phyloP scores from a whole-genome alignment of 75 land plant genomes.

The Selaginella tamariscina region DNA sequence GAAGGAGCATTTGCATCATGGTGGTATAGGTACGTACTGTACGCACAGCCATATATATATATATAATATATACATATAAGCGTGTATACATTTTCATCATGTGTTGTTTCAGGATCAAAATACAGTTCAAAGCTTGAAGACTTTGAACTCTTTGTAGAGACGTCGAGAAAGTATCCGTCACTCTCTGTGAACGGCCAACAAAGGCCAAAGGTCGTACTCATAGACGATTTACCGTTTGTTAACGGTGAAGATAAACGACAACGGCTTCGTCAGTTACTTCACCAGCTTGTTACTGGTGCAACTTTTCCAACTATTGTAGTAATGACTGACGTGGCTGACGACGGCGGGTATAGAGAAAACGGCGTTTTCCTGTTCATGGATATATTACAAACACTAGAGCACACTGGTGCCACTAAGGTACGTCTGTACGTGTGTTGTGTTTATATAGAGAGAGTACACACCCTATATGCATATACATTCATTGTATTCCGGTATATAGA shows the following conservation, averaged over 20 bases:
- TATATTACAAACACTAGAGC: constrained; percentile 40
- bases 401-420: constrained; percentile 76
- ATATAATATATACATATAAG: not conserved
- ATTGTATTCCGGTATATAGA: not conserved
- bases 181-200: constrained; percentile 16
- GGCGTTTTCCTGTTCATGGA: constrained; percentile 19
- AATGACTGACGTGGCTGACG: constrained; percentile 44
- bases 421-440: not conserved
- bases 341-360: constrained; percentile 23
- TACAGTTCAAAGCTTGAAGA: constrained; percentile 91
- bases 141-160: constrained; percentile 65
- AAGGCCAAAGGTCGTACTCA: constrained; percentile 36
- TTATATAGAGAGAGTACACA: no score
- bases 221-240: constrained; percentile 76
- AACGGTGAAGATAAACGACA: constrained; percentile 34
- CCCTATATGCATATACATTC: no score
- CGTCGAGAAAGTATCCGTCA: constrained; percentile 49
- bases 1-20: constrained; percentile 69
- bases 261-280: constrained; percentile 41
- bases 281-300: constrained; percentile 36
- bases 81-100: not conserved
- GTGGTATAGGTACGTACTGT: constrained; percentile 38
- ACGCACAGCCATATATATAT: not conserved
- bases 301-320: constrained; percentile 53
- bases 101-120: constrained; percentile 30